Percentiles rank a stretch among this genome's conserved stretches.
Conservation (phyloP, 2,329 filamentous ascomycete genomes). For the Aspergillus pseudoterreus region DNA sequence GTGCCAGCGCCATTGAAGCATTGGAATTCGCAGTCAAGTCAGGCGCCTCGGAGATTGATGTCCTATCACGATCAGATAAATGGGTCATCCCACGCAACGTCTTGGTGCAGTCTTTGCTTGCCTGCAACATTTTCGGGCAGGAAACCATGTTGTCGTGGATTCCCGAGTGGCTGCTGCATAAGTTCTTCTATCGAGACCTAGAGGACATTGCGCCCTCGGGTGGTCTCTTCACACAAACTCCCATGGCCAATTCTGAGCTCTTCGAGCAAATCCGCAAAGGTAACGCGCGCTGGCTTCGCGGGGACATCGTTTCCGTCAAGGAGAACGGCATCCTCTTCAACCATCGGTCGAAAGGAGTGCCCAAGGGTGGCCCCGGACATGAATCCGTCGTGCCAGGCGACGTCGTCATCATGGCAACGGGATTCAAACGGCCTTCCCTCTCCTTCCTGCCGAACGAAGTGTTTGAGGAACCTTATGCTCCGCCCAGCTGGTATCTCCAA, state of each 20-base stretch:
- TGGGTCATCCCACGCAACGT: constrained; percentile 84
- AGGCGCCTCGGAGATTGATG: constrained; percentile 64
- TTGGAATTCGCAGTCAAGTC: constrained; percentile 71
- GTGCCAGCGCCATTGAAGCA: constrained; percentile 77
- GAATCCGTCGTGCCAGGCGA: constrained; percentile 67
- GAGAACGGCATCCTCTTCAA: constrained; percentile 67
- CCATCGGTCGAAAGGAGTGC: constrained; percentile 66
- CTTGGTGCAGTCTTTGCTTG: constrained; percentile 67
- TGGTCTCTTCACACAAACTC: constrained; percentile 77
- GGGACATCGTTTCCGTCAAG: constrained; percentile 68
- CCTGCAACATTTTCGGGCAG: constrained; percentile 74
- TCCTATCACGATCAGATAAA: constrained; percentile 75
- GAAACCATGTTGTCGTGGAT: constrained; percentile 74
- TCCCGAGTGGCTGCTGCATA: constrained; percentile 69
- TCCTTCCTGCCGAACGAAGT: constrained; percentile 69
- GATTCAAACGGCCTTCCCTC: constrained; percentile 70
- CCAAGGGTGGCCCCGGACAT: constrained; percentile 69
- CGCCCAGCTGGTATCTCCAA: constrained; percentile 86
- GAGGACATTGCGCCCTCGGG: constrained; percentile 66
- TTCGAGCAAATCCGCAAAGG: constrained; percentile 71
- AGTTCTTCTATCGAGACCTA: constrained; percentile 80
- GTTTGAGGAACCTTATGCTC: constrained; percentile 69
- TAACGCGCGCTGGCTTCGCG: constrained; percentile 73
- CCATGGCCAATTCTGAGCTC: constrained; percentile 82
- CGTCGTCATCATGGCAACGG: constrained; percentile 78